Conservation (phyloP, 2,329 filamentous ascomycete species). For the Colletotrichum ledebouriae region DNA sequence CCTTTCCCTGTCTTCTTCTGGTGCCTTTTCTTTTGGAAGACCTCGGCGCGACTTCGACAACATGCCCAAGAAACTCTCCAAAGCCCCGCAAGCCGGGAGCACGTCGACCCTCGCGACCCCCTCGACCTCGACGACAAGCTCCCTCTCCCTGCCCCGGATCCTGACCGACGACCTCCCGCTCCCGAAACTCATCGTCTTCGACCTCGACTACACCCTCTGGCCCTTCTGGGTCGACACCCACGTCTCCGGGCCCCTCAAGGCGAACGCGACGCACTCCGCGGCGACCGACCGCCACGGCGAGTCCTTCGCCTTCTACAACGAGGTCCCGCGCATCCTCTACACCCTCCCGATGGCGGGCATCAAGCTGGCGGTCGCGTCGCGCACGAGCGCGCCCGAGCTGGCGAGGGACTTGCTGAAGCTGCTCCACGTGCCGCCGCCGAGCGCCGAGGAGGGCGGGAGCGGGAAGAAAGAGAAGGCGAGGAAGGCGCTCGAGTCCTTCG, state of each 20-base stretch:
- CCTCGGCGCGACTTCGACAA: too few species aligned
- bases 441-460: slow-evolving; percentile 42
- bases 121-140: slow-evolving; percentile 44
- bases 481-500: slow-evolving; percentile 71
- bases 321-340: slow-evolving; percentile 76
- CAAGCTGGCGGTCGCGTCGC: slow-evolving; percentile 80
- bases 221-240: slow-evolving; percentile 98
- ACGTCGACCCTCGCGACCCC: slow-evolving; percentile 47
- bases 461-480: slow-evolving; percentile 51
- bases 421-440: slow-evolving; percentile 68
- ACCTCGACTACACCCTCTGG: slow-evolving; percentile 99
- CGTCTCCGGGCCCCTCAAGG: slow-evolving; percentile 78
- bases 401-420: slow-evolving; percentile 85
- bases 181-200: slow-evolving; percentile 89
- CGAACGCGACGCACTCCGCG: slow-evolving; percentile 56
- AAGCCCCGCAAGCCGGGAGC: slow-evolving; percentile 40
- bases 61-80: slow-evolving; percentile 51
- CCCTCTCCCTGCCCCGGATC: slow-evolving; percentile 54
- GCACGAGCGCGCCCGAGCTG: slow-evolving; percentile 83
- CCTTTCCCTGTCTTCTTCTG: too few species aligned
- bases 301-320: slow-evolving; percentile 77
- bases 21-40: too few species aligned
- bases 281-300: slow-evolving; percentile 72
- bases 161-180: slow-evolving; percentile 74
- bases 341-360: slow-evolving; percentile 64